These are phyloP conservation scores for Boeremia lycopersici DNA, from an alignment of 2,329 filamentous ascomycete species.

Conservation along the genomic window DNA sequence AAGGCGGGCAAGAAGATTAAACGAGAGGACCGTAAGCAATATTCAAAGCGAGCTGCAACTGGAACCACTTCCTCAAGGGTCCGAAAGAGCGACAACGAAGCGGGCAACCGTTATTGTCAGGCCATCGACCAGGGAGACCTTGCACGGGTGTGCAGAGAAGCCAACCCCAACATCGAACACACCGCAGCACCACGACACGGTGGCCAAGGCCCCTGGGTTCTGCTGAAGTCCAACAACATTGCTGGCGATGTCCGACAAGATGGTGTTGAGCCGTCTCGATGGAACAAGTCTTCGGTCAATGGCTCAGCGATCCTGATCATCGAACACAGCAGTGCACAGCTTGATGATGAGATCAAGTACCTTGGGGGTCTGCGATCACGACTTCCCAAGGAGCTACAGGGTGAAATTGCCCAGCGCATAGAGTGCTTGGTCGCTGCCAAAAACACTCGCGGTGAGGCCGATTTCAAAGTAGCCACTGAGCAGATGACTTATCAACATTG, in stretches of 20 bases:
- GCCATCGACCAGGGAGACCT: conserved; percentile 8
- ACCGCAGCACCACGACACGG: conserved; percentile 14
- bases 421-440: not conserved
- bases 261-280: conserved; percentile 14
- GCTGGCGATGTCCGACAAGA: conserved; percentile 20
- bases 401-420: not conserved
- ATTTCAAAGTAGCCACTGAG: conserved; percentile 2
- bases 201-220: conserved; percentile 18
- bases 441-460: conserved; percentile 8
- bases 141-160: not conserved
- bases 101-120: conserved; percentile 14
- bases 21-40: conserved; percentile 16
- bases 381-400: not conserved
- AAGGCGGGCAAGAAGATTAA: conserved; percentile 20
- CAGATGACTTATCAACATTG: not conserved
- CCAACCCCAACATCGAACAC: conserved; percentile 18
- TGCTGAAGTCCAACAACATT: conserved; percentile 31
- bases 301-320: conserved; percentile 13
- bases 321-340: conserved; percentile 8
- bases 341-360: conserved; percentile 3
- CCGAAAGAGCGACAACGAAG: conserved; percentile 18
- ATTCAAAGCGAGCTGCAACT: conserved; percentile 1
- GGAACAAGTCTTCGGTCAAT: conserved; percentile 23
- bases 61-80: conserved; percentile 6
- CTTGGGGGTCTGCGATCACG: not conserved